phyloP scores from a whole-genome alignment of 2,329 filamentous ascomycete genomes.

The Pyrenophora graminea region DNA sequence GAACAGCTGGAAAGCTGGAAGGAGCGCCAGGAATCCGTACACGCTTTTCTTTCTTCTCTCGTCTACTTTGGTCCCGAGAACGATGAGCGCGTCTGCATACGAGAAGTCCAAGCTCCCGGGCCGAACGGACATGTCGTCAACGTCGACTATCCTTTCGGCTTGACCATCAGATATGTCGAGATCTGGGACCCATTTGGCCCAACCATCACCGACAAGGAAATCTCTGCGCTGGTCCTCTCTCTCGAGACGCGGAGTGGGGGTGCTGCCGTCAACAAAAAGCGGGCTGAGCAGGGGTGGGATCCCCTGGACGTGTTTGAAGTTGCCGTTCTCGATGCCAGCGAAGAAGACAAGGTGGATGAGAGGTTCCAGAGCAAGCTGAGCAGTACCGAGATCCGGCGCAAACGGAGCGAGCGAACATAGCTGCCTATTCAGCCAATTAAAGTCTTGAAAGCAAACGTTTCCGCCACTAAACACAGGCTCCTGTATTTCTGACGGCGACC shows the following conservation, averaged over 20 bases:
- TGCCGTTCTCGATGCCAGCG: slow-evolving; percentile 76
- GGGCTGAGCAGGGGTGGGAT: slow-evolving; percentile 75
- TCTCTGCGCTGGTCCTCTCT: slow-evolving; percentile 83
- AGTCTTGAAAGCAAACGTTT: too few relatives aligned
- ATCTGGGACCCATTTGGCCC: slow-evolving; percentile 90
- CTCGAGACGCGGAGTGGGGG: slow-evolving; percentile 86
- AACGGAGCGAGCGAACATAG: slow-evolving; percentile 35
- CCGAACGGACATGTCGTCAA: slow-evolving; percentile 60
- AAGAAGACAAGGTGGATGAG: slow-evolving; percentile 55
- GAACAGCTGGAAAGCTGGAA: slow-evolving; percentile 82
- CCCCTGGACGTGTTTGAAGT: slow-evolving; percentile 82
- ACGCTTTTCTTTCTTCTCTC: slow-evolving; percentile 70
- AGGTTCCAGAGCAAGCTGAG: slow-evolving; percentile 84
- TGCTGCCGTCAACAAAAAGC: slow-evolving; percentile 81
- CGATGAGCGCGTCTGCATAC: slow-evolving; percentile 47
- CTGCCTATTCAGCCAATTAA: neutral
- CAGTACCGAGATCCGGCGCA: slow-evolving; percentile 77
- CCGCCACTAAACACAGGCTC: too few relatives aligned
- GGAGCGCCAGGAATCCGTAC: slow-evolving; percentile 68
- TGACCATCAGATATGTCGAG: slow-evolving; percentile 77
- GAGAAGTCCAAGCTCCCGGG: slow-evolving; percentile 52
- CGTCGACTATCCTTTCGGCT: slow-evolving; percentile 62
- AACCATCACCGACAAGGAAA: slow-evolving; percentile 78
- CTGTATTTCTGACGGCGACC: too few relatives aligned
- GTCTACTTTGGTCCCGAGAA: slow-evolving; percentile 61